Conservation (phyloP, 108 stramenopile genomes). For the Epithemia pelagica region DNA sequence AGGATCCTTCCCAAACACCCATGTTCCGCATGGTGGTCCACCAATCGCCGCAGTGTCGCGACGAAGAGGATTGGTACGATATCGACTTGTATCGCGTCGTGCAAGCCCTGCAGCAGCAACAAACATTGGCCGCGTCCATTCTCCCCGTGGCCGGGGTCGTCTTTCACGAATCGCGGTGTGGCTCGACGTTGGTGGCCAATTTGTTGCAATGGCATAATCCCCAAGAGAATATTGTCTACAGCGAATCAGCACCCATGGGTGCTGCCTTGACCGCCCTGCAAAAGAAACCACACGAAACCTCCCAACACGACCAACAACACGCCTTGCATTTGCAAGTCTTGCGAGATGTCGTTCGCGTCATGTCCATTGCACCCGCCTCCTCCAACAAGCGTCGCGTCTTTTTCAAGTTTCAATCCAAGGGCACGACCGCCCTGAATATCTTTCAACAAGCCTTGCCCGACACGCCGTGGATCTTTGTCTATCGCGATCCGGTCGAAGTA, state of each 20-base stretch:
- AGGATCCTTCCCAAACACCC: slow-evolving; percentile 57
- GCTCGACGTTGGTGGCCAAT: slow-evolving; percentile 91
- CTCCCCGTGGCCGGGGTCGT: slow-evolving; percentile 36
- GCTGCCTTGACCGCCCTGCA: slow-evolving; percentile 47
- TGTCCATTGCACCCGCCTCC: slow-evolving; percentile 32
- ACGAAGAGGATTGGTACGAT: neutral
- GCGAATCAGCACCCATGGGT: slow-evolving; percentile 64
- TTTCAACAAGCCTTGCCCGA: slow-evolving; percentile 73
- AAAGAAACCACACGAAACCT: neutral
- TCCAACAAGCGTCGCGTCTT: slow-evolving; percentile 42
- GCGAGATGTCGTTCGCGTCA: slow-evolving; percentile 63
- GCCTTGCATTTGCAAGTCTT: slow-evolving; percentile 21
- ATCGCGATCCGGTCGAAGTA: slow-evolving; percentile 86
- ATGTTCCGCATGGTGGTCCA: slow-evolving; percentile 48
- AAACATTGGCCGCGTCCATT: neutral
- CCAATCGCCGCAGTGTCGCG: neutral
- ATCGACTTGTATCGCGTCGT: neutral
- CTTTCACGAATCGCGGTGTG: slow-evolving; percentile 92
- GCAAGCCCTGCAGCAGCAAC: neutral
- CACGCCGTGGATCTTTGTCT: slow-evolving; percentile 87
- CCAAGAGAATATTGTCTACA: slow-evolving; percentile 51
- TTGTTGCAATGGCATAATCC: slow-evolving; percentile 69
- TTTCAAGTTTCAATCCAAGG: slow-evolving; percentile 89
- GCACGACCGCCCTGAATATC: slow-evolving; percentile 38
- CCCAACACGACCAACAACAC: neutral